A percentile compares a stretch with the other conserved stretches of the same genome.
These are phyloP conservation scores for Asterella californica DNA, from an alignment of 225 moss, liverwort and hornwort genomes.

Conservation along the genomic window DNA sequence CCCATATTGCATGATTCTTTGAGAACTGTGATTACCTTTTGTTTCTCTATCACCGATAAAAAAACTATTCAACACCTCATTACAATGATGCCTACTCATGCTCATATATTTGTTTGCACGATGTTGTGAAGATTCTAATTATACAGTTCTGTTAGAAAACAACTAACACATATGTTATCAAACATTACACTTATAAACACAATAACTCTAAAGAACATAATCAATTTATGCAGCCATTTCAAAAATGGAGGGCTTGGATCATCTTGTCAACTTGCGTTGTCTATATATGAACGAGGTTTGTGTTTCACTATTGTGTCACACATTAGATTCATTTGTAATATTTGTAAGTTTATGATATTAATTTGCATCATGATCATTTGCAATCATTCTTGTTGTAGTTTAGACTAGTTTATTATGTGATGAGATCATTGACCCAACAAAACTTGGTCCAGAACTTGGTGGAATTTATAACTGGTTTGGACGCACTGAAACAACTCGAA, in stretches of 20 bases:
- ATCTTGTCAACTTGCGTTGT: conserved; percentile 67
- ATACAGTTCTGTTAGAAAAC: too few species aligned
- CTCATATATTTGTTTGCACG: not conserved
- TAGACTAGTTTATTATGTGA: not conserved
- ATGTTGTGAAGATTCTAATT: not conserved
- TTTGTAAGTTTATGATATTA: not conserved
- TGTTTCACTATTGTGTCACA: not conserved
- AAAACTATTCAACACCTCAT: too few species aligned
- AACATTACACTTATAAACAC: not conserved
- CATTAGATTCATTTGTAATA: not conserved
- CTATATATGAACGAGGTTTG: conserved; percentile 75
- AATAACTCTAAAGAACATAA: too few species aligned
- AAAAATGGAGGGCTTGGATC: conserved; percentile 66
- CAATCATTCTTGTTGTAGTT: not conserved
- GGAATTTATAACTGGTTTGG: conserved; percentile 61
- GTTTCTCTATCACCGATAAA: too few species aligned
- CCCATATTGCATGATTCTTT: too few species aligned
- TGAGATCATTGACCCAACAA: not conserved
- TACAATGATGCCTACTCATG: too few species aligned
- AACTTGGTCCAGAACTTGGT: conserved; percentile 58
- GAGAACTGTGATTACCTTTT: too few species aligned
- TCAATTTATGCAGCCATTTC: conserved; percentile 57
- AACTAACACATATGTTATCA: not conserved
- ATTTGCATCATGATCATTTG: not conserved
- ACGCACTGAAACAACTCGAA: conserved; percentile 54